Evolutionary conservation across 2,329 filamentous ascomycete species (phyloP).

Genomic region (Neonectria punicea): DNA sequence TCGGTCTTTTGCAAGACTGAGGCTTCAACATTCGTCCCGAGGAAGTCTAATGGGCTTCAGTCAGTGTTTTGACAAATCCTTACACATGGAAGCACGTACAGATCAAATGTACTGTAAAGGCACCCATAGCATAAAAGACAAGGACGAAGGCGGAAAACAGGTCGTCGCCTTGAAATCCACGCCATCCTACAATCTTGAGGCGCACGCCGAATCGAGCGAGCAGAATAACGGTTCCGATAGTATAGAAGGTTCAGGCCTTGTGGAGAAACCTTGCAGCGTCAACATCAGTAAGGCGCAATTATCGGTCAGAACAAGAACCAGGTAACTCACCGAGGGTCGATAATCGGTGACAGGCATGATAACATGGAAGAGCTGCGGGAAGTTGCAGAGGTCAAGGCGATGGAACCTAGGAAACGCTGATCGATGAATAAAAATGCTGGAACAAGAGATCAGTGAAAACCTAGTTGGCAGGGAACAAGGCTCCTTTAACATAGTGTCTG

Average conservation of each 20-base stretch:
- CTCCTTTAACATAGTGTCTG: no score
- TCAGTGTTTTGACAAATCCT: neutral
- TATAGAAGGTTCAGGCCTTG: constrained; percentile 47
- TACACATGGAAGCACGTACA: constrained; percentile 30
- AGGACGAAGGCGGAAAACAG: constrained; percentile 49
- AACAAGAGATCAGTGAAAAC: no score
- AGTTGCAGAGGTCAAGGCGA: neutral
- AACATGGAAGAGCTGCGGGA: no score
- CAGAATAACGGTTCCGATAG: constrained; percentile 46
- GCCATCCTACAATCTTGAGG: constrained; percentile 49
- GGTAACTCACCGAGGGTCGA: neutral
- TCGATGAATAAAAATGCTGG: no score
- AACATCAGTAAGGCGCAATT: neutral
- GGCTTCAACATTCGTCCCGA: constrained; percentile 37
- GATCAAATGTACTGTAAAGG: constrained; percentile 48
- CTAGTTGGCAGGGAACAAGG: no score
- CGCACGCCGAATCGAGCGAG: constrained; percentile 49
- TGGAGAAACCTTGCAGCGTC: constrained; percentile 37
- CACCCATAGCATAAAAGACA: constrained; percentile 49
- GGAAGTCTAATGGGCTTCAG: constrained; percentile 22
- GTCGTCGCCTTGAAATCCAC: constrained; percentile 53
- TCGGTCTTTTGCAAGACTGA: neutral
- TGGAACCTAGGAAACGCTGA: no score
- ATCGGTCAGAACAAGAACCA: neutral
- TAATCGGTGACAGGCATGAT: neutral